Evolutionary conservation across 1,284 basidiomycete genomes (phyloP).

Genomic region (Cutaneotrichosporon dermatis): DNA sequence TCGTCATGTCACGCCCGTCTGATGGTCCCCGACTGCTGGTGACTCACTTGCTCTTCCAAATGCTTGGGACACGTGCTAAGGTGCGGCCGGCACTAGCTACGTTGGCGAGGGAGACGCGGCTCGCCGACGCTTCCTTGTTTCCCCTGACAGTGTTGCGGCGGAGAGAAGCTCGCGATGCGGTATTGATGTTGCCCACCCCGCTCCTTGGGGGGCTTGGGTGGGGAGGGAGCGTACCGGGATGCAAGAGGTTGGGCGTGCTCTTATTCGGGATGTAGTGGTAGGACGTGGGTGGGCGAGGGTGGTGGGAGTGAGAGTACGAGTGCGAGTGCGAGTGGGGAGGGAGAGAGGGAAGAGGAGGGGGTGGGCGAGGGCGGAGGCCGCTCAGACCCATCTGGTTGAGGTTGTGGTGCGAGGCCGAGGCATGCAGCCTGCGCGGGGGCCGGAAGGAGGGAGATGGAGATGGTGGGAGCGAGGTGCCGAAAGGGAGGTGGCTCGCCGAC

Average conservation of each 20-base stretch:
- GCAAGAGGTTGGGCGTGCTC: not conserved
- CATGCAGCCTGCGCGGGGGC: not conserved
- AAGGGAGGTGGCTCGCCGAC: not conserved
- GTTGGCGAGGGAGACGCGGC: not conserved
- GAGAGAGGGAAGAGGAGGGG: not conserved
- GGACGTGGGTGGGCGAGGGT: not conserved
- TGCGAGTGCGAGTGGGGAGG: not conserved
- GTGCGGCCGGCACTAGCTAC: not conserved
- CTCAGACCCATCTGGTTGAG: not conserved
- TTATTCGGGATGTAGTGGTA: not conserved
- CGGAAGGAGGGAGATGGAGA: not conserved
- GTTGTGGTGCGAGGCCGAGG: not conserved
- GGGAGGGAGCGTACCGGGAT: not conserved
- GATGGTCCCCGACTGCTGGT: too few species aligned
- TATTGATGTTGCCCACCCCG: too few species aligned
- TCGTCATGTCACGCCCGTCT: too few species aligned
- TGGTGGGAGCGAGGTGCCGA: not conserved
- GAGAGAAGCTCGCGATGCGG: too few species aligned
- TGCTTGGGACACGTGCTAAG: not conserved
- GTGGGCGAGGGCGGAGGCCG: too few species aligned
- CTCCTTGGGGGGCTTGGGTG: too few species aligned
- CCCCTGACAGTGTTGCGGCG: not conserved
- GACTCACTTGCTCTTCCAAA: not conserved
- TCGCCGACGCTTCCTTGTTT: not conserved
- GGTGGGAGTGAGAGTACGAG: not conserved